phyloP scores from a whole-genome alignment of 1,284 basidiomycete species.

The Prillingera fragicola region DNA sequence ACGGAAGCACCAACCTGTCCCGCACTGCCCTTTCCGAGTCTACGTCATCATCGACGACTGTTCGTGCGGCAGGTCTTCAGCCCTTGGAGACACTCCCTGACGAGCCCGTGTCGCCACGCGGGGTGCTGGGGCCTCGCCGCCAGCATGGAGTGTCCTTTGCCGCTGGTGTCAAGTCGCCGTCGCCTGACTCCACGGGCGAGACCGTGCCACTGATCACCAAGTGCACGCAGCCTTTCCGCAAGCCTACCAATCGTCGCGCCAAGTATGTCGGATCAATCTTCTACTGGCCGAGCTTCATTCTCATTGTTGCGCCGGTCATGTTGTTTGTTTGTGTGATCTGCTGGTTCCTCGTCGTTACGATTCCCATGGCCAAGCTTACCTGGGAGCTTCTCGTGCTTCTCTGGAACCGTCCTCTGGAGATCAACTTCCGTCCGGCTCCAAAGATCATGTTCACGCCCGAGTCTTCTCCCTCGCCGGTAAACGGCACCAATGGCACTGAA shows the following conservation, averaged over 20 bases:
- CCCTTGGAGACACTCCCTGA: slow-evolving; percentile 5
- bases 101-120: slow-evolving; percentile 1
- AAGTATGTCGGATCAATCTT: slow-evolving; percentile 53
- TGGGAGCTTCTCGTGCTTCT: slow-evolving; percentile 89
- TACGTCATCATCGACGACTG: slow-evolving; percentile 20
- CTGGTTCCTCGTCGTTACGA: slow-evolving; percentile 88
- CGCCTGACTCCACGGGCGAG: slow-evolving; percentile 19
- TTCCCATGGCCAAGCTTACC: slow-evolving; percentile 96
- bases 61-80: slow-evolving; percentile 6
- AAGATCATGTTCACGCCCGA: slow-evolving; percentile 34
- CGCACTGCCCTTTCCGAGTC: slow-evolving; percentile 5
- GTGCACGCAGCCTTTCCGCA: slow-evolving; percentile 23
- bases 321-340: slow-evolving; percentile 78
- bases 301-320: slow-evolving; percentile 82
- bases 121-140: slow-evolving; percentile 11
- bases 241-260: slow-evolving; percentile 38
- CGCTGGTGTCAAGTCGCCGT: slow-evolving; percentile 14
- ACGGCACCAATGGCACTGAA: slow-evolving; percentile 25
- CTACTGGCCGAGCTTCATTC: slow-evolving; percentile 72
- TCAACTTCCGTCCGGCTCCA: slow-evolving; percentile 71
- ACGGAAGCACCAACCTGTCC: not conserved
- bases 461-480: slow-evolving; percentile 4
- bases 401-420: slow-evolving; percentile 69
- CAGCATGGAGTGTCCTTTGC: slow-evolving; percentile 38
- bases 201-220: slow-evolving; percentile 29